Evolutionary conservation across 2,329 filamentous ascomycete genomes (phyloP), one percentile per base, ranked within the genome.

Genomic region (Diaporthe citrichinensis): DNA sequence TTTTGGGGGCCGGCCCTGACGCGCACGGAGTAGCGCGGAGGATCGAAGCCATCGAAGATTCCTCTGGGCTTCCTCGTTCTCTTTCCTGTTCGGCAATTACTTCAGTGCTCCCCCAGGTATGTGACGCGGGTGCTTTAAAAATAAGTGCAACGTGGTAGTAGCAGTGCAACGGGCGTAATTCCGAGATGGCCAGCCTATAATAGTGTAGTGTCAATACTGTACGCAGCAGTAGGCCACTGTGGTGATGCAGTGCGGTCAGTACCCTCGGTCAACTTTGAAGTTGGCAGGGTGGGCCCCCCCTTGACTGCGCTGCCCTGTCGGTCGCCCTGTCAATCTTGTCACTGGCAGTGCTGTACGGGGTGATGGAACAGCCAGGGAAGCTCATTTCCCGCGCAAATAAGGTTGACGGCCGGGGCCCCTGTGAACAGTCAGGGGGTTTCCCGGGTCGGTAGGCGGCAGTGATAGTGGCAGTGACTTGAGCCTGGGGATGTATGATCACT

Each of bases 381-480:
- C 44, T 68, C 65, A 68, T 68, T 68, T 68, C 65, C 46, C 23
- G 31, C 46, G 65, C 65, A 68, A 68, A 68, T 68, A 68, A 68
- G 65, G 65, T 68, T 68, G 65, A 53, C 65, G 34, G 34, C 65
- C 44, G n/a, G 65, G 46, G 17, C 20, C 65, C 65, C 65, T 53
- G 31, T 39, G 17, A 44, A 34, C 28, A 39, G 44, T 51, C 62
- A 68, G 44, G 62, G 62, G 62, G 62, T 17, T 25, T 31, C 61
- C 61, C 61, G 28, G 41, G 28, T 67, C 61, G 61, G 61, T 51
- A 51, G 61, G 44, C 23, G 62, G 31, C 62, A 67, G 44, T 51
- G 62, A 51, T n/a, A 51, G 62, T 67, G 62, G 44, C 62, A 67
- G 62, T 68, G 62, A 34, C 9, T 36, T 67, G 44, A 9, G 57